phyloP scores from a whole-genome alignment of 441 rosid genomes.

The Erysimum pusillum region DNA sequence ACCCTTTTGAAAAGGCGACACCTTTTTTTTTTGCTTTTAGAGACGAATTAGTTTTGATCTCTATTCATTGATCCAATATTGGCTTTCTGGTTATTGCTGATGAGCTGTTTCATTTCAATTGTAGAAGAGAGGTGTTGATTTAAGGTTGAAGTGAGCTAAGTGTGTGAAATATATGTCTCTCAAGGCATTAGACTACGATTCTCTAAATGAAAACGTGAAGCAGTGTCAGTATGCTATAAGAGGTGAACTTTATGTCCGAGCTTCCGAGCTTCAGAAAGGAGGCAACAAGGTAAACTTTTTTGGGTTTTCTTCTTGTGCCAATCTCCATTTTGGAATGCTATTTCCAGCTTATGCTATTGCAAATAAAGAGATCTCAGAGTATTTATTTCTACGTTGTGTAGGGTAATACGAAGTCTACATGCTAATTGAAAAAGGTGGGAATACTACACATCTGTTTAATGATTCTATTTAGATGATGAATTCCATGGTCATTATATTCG shows the following conservation, averaged over 20 bases:
- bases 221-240: conserved; percentile 94
- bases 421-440: too few species aligned
- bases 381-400: too few species aligned
- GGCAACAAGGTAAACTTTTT: conserved; percentile 79
- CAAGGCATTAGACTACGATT: conserved; percentile 74
- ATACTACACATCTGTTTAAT: too few species aligned
- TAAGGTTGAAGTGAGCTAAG: conserved; percentile 27
- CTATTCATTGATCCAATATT: conserved; percentile 16
- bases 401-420: too few species aligned
- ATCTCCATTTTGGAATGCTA: too few species aligned
- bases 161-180: conserved; percentile 62
- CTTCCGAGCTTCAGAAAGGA: conserved; percentile 97
- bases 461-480: too few species aligned
- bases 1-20: conserved; percentile 26
- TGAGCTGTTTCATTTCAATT: not conserved
- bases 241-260: conserved; percentile 98
- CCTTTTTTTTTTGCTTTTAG: conserved; percentile 5
- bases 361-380: too few species aligned
- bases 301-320: not conserved
- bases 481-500: too few species aligned
- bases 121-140: conserved; percentile 10
- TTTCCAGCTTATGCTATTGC: too few species aligned
- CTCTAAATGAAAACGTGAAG: conserved; percentile 90
- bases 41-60: not conserved
- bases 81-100: conserved; percentile 1